Base-by-base conservation (phyloP, 1,284 basidiomycete species). In the Tetrapyrgos nigripes region DNA sequence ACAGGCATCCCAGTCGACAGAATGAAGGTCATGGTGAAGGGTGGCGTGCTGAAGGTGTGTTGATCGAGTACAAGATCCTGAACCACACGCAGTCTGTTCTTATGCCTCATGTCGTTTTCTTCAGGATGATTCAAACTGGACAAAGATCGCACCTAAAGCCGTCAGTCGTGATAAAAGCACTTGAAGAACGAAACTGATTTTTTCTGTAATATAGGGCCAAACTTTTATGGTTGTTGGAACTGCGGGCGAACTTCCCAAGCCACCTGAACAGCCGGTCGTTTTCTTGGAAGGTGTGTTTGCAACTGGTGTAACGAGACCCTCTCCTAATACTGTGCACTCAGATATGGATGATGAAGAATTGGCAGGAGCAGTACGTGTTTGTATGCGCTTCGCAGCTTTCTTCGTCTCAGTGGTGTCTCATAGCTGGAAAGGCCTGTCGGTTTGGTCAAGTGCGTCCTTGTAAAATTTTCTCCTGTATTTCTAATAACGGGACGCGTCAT, bases 1-100 rank as follows among this genome's bases (percentile, higher is more conserved):
- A 98, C 96, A 0, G 94, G 94, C 10, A 91, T 98, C 3, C 94
- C 96, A 11, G 74, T 85, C 51, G 94, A 96, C 68, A 84, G 96
- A 50, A 96, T 97, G 92, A 99, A 98, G 76, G 92, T 98, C 63
- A 96, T 98, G 92, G 83, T 97, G 72, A 98, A 97, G 73, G 93
- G 93, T 50, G 93, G 93, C n/a, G 83, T 94, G 66, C 83, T 97
- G 71, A 96, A 94, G 84, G 92, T 90, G 55, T 21, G 69, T 62
- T 48, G 5, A 35, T 50, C 26, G 43, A 17, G 21, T 19, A 50
- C 31, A 29, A 57, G 19, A 35, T 44, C 24, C 1, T 26, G 27
- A 28, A 23, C n/a, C 19, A 13, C 10, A 14, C n/a, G n/a, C n/a
- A 23, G 11, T n/a, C 48, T 24, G 21, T 50, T 60, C 62, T 49